Base-by-base conservation (phyloP, 2,329 filamentous ascomycete species). In the Ophiocordyceps sinensis region DNA sequence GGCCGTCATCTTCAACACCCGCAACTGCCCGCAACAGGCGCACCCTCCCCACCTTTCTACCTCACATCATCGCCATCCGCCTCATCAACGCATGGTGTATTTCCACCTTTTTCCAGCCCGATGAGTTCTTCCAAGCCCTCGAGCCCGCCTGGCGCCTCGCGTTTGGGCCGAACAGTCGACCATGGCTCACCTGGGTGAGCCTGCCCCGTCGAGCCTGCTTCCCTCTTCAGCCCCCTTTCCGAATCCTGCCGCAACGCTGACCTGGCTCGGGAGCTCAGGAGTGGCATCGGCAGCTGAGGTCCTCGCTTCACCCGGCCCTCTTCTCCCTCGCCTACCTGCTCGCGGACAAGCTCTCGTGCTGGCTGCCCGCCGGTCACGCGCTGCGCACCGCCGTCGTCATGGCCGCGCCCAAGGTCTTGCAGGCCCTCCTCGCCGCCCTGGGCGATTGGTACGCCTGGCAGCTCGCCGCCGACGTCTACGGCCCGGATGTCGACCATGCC, bases 91-190 rank as follows among this genome's bases (percentile, higher is more conserved):
- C 86, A 28, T 69, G 91, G 51, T 77, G 71, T 46, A 68, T 93
- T 43, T 70, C 75, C 49, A 96, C 91, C 17, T 98, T 95, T 60
- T 98, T 98, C 65, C 91, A 98, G 61, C 91, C 91, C 26, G 91
- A 98, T 66, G 91, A 98, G 62, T 96, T 85, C 67, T 98, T 91
- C 55, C 91, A 98, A 58, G 83, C 87, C 1, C 74, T 96, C 36
- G 91, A 98, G 65, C 89, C 91, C 41, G 91, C 91, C 49, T 96
- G 89, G 88, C 70, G 79, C 52, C 71, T 91, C 42, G 83, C 84
- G 3, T 95, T 94, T 68, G 88, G 88, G 19, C 55, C 67, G 3
- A 58, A 70, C 13, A 83, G 80, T 59, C 83, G 84, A 46, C 85
- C 89, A 26, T 98, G 89, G 85, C 72, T 95, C 53, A 98, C 91